Conservation (phyloP, 2,329 filamentous ascomycete genomes). For the Cladorrhinum sp. region DNA sequence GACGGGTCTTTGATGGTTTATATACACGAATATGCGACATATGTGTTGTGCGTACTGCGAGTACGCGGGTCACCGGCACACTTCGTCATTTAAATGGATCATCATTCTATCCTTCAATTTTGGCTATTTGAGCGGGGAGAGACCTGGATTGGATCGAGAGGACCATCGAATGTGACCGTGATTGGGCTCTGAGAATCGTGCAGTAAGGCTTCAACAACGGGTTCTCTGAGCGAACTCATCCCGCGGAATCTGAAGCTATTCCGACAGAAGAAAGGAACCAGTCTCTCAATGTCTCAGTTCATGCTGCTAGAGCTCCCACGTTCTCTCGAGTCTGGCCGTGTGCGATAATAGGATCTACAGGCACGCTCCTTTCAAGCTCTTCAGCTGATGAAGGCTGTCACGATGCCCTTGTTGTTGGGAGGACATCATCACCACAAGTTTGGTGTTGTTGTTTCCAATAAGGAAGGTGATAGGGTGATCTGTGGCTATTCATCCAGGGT, state of each 20-base stretch:
- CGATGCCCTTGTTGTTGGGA: not conserved
- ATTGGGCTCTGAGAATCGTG: not conserved
- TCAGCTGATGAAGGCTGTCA: not conserved
- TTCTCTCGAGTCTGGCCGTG: not conserved
- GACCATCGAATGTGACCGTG: not conserved
- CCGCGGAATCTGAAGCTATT: not conserved
- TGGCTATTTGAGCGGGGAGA: not conserved
- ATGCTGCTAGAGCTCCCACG: not conserved
- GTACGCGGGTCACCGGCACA: not conserved
- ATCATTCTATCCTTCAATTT: not conserved
- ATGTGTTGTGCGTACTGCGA: not conserved
- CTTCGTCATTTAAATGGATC: not conserved
- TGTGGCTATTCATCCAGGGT: not conserved
- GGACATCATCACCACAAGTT: not conserved
- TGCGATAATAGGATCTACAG: not conserved
- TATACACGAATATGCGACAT: not conserved
- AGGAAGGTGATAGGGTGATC: slow-evolving; percentile 1
- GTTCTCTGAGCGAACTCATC: not conserved
- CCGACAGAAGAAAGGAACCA: not conserved
- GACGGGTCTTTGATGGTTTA: not conserved
- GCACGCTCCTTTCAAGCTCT: not conserved
- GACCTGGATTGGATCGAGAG: not conserved
- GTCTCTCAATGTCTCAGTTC: not conserved
- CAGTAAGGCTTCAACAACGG: not conserved
- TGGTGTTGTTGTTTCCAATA: not conserved